Percentiles rank a stretch among this genome's conserved stretches.
phyloP scores from a whole-genome alignment of 345 rosid species.

The Fremontodendron californicum region DNA sequence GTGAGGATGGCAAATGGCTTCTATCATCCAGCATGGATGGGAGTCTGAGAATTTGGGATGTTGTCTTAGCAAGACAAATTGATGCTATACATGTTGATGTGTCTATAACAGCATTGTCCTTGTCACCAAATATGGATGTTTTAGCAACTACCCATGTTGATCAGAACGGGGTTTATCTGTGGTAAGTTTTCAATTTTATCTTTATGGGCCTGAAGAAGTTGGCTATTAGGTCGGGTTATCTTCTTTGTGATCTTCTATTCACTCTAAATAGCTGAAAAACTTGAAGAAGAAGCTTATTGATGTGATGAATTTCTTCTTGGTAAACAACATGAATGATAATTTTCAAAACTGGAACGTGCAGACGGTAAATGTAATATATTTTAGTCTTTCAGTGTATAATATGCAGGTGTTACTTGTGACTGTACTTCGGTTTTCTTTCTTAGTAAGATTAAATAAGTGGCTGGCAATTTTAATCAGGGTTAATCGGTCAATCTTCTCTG shows the following conservation, averaged over 20 bases:
- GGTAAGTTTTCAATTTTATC: constrained; percentile 46
- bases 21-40: constrained; percentile 96
- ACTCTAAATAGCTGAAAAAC: neutral
- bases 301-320: neutral
- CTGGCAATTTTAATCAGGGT: constrained; percentile 45
- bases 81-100: constrained; percentile 83
- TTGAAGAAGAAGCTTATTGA: neutral
- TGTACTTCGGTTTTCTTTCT: neutral
- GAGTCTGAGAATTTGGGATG: constrained; percentile 90
- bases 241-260: neutral
- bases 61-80: constrained; percentile 80
- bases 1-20: constrained; percentile 98
- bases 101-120: constrained; percentile 80
- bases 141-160: constrained; percentile 92
- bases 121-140: constrained; percentile 92
- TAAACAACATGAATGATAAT: neutral
- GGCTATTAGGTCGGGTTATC: neutral
- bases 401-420: neutral
- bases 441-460: neutral
- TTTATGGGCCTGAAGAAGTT: neutral
- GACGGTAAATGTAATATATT: neutral
- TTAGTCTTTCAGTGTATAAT: neutral
- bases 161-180: constrained; percentile 84
- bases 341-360: neutral
- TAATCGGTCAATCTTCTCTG: constrained; percentile 78